Conservation (phyloP, 164 flowering plant genomes). For the Warburgia ugandensis region DNA sequence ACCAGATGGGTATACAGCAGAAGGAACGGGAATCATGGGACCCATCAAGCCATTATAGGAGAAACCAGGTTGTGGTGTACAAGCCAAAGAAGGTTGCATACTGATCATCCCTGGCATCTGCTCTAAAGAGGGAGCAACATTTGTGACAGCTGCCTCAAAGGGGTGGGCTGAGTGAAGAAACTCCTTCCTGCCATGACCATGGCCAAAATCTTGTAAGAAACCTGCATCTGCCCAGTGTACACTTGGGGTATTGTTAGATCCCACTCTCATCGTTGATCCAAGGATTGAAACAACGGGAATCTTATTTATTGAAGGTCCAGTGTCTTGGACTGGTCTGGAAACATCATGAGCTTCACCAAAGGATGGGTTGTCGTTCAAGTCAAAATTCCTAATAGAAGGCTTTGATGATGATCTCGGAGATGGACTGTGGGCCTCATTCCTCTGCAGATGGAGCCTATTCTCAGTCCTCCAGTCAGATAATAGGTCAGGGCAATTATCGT, state of each 20-base stretch:
- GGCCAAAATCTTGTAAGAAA: slow-evolving; percentile 12
- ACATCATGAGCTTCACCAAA: slow-evolving; percentile 13
- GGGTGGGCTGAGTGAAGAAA: slow-evolving; percentile 5
- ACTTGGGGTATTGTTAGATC: not conserved
- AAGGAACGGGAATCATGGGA: slow-evolving; percentile 12
- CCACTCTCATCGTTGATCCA: slow-evolving; percentile 4
- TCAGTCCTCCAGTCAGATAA: slow-evolving; percentile 3
- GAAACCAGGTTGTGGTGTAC: slow-evolving; percentile 12
- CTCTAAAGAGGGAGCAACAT: slow-evolving; percentile 10
- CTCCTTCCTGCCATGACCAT: slow-evolving; percentile 12
- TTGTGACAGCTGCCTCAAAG: slow-evolving; percentile 16
- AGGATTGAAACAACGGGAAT: not conserved
- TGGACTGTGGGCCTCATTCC: slow-evolving; percentile 1
- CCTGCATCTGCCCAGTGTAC: slow-evolving; percentile 16
- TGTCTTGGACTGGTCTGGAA: slow-evolving; percentile 3
- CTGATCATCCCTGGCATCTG: slow-evolving; percentile 16
- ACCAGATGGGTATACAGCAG: slow-evolving; percentile 7
- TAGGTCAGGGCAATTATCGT: slow-evolving; percentile 11
- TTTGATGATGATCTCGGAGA: slow-evolving; percentile 5
- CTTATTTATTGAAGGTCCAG: slow-evolving; percentile 3
- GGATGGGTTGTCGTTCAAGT: slow-evolving; percentile 24
- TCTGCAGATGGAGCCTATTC: not conserved
- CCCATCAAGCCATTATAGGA: slow-evolving; percentile 17
- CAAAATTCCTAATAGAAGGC: slow-evolving; percentile 15
- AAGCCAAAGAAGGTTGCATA: slow-evolving; percentile 16